These are phyloP conservation scores for Eragrostis tef DNA, from an alignment of 202 grass and related monocot species.

Conservation along the genomic window DNA sequence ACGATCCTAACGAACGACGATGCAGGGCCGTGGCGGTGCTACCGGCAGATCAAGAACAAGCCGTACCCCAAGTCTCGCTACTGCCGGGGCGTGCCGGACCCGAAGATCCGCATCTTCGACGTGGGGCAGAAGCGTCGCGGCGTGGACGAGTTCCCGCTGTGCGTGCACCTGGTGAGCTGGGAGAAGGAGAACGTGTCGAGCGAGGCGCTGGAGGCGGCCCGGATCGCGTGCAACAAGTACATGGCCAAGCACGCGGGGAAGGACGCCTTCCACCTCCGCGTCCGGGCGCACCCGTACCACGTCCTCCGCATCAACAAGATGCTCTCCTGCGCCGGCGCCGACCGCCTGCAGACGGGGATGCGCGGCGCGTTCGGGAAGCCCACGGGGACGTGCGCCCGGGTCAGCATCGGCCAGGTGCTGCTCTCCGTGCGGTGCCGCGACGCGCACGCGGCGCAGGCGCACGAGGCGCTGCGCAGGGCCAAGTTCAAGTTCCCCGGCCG, in stretches of 20 bases:
- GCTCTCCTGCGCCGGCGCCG: conserved; percentile 81
- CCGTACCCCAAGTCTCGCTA: conserved; percentile 69
- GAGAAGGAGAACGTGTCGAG: conserved; percentile 87
- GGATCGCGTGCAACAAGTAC: conserved; percentile 83
- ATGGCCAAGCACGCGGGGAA: conserved; percentile 71
- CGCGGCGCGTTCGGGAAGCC: conserved; percentile 80
- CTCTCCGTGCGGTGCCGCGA: conserved; percentile 70
- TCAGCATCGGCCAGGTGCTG: conserved; percentile 66
- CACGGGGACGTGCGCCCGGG: conserved; percentile 59
- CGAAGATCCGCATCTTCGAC: conserved; percentile 80
- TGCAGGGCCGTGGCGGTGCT: conserved; percentile 71
- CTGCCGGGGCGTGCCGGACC: conserved; percentile 71
- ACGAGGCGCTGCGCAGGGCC: conserved; percentile 64
- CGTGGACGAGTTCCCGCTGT: conserved; percentile 66
- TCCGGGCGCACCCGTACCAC: conserved; percentile 67
- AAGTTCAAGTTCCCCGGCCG: conserved; percentile 81
- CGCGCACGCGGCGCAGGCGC: conserved; percentile 48
- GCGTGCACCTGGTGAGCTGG: conserved; percentile 72
- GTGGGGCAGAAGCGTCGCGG: conserved; percentile 69
- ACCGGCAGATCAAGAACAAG: conserved; percentile 88
- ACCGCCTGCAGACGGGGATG: conserved; percentile 79
- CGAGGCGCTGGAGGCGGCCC: conserved; percentile 68
- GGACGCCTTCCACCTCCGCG: conserved; percentile 71
- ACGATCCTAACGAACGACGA: neutral
- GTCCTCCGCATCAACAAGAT: conserved; percentile 86